Evolutionary conservation across 495 filamentous ascomycete genomes (phyloP).

Genomic region (Talaromyces thailandensis): DNA sequence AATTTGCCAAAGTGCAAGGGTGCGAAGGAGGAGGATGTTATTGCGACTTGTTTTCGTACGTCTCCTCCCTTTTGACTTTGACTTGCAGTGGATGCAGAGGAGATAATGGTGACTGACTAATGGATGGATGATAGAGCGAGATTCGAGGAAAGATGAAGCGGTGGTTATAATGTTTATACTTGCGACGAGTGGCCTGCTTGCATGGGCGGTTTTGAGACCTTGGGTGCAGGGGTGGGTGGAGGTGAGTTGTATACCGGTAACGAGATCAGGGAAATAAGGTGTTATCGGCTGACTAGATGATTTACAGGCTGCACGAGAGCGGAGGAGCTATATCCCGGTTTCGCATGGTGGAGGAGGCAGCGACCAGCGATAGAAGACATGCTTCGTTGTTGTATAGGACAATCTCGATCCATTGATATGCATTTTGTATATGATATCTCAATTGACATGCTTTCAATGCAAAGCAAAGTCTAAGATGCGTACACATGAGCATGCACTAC

Average conservation of each 20-base stretch:
- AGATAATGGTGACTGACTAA: conserved; percentile 5
- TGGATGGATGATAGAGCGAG: conserved; percentile 50
- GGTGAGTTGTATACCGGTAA: conserved; percentile 24
- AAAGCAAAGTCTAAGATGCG: background rate
- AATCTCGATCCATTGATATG: background rate
- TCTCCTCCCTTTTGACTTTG: background rate
- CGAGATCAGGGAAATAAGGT: background rate
- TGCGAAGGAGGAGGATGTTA: conserved; percentile 77
- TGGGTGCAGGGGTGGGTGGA: conserved; percentile 53
- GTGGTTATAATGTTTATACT: conserved; percentile 91
- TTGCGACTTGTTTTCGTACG: conserved; percentile 83
- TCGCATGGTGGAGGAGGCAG: conserved; percentile 12
- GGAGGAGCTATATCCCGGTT: conserved; percentile 36
- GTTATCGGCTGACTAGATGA: conserved; percentile 6
- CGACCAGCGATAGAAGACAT: background rate
- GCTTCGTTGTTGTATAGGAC: background rate
- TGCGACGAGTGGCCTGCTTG: conserved; percentile 71
- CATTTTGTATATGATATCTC: background rate
- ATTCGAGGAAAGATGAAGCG: conserved; percentile 79
- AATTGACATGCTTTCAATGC: background rate
- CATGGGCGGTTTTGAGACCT: conserved; percentile 65
- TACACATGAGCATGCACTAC: background rate
- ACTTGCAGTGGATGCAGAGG: background rate
- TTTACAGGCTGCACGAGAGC: conserved; percentile 30
- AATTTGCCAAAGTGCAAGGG: conserved; percentile 78